These are phyloP conservation scores for Neurospora hispaniola DNA, from an alignment of 495 filamentous ascomycete species.

Conservation along the genomic window DNA sequence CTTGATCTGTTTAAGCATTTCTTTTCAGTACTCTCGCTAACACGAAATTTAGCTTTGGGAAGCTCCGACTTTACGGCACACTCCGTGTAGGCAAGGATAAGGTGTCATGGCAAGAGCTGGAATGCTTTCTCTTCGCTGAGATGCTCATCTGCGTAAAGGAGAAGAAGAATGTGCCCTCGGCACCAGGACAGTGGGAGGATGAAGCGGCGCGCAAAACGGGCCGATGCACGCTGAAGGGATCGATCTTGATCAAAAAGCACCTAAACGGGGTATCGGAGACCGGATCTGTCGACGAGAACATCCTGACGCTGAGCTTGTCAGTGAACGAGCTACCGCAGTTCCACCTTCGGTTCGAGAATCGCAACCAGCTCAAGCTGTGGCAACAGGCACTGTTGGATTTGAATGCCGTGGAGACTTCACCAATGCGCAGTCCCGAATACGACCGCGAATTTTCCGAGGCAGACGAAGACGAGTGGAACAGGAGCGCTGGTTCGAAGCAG, in stretches of 20 bases:
- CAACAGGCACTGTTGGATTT: constrained; percentile 78
- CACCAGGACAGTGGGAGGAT: constrained; percentile 49
- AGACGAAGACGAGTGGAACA: constrained; percentile 86
- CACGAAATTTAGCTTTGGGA: constrained; percentile 61
- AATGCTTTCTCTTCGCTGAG: constrained; percentile 94
- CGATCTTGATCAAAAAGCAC: constrained; percentile 97
- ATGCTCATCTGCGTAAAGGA: constrained; percentile 99
- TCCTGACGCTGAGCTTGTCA: constrained; percentile 83
- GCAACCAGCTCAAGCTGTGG: constrained; percentile 82
- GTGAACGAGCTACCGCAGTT: constrained; percentile 95
- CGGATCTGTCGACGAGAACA: constrained; percentile 56
- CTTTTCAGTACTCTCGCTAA: constrained; percentile 2
- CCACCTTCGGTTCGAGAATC: constrained; percentile 82
- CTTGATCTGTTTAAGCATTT: neutral
- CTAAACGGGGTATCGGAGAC: constrained; percentile 77
- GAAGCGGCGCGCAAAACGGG: constrained; percentile 53
- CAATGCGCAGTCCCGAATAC: constrained; percentile 57
- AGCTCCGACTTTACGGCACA: constrained; percentile 81
- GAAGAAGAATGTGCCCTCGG: constrained; percentile 54
- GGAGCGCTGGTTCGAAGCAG: constrained; percentile 47
- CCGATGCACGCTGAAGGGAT: constrained; percentile 88
- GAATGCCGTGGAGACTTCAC: constrained; percentile 52
- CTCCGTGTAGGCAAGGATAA: constrained; percentile 94
- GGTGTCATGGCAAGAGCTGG: constrained; percentile 94
- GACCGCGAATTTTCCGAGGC: constrained; percentile 71